Percentiles rank a stretch among this genome's conserved stretches.
Evolutionary conservation across 352 stramenopile genomes (phyloP).

Genomic region (Sclerospora graminicola): DNA sequence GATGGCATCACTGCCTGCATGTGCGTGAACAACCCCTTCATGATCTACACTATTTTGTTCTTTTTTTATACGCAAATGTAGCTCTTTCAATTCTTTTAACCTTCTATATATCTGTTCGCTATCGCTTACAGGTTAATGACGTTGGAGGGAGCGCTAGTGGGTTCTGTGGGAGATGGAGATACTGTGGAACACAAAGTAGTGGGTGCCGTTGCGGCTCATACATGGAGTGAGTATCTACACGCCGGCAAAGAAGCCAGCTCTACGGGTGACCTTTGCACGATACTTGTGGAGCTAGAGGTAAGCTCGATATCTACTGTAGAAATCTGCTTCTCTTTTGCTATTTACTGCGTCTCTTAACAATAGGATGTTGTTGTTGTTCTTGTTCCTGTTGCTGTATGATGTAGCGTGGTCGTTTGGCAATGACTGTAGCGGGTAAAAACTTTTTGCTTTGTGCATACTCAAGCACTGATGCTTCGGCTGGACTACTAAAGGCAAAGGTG

Average conservation of each 20-base stretch:
- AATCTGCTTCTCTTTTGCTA: neutral
- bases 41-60: neutral
- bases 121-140: slow-evolving; percentile 55
- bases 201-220: slow-evolving; percentile 74
- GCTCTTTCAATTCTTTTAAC: neutral
- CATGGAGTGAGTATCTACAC: slow-evolving; percentile 75
- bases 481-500: slow-evolving; percentile 72
- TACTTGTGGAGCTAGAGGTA: slow-evolving; percentile 69
- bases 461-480: slow-evolving; percentile 33
- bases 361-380: neutral
- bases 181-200: slow-evolving; percentile 76
- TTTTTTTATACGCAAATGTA: neutral
- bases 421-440: slow-evolving; percentile 50
- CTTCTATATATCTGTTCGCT: neutral
- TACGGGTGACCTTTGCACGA: slow-evolving; percentile 37
- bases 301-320: too few relatives aligned
- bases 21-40: slow-evolving; percentile 23
- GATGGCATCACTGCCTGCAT: slow-evolving; percentile 64
- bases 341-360: neutral
- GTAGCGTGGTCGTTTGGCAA: slow-evolving; percentile 48
- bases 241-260: slow-evolving; percentile 58
- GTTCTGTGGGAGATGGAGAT: slow-evolving; percentile 48
- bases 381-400: neutral
- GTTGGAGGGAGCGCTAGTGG: slow-evolving; percentile 74
- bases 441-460: slow-evolving; percentile 79